Evolutionary conservation across 2,329 filamentous ascomycete genomes (phyloP), one percentile per base, ranked within the genome.

Genomic region (Epichloe amarillans): DNA sequence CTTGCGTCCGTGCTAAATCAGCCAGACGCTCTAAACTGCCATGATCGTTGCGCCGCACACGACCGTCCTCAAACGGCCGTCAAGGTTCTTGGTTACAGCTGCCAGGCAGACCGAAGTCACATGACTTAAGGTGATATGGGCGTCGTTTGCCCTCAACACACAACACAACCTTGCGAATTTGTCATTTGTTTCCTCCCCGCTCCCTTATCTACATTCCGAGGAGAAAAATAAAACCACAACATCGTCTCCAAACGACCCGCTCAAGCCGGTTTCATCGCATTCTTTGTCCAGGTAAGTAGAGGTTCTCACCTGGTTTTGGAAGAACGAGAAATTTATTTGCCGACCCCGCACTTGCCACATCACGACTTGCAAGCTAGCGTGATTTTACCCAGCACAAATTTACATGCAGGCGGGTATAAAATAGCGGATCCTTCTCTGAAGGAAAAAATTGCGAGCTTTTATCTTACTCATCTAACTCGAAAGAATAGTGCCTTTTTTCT

Each of bases 331-430:
- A 49, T 23, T 36, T 37, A 6, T 21, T 23, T 26, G 7, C 15
- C 19, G 33, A 49, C 47, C 47, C 47, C 40, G 47, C 47, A 49
- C 47, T 38, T 44, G 47, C 47, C 39, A 49, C 37, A 49, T 49
- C 47, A 49, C 38, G 47, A 41, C 38, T 49, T 35, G 12, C 8
- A n/a, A 17, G n/a, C 40, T 44, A 49, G 47, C 47, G 33, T 37
- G 47, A 44, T 44, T 49, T 38, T 26, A 26, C 40, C 47, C 47
- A 49, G 26, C 47, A 44, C 35, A 44, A 44, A 35, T 43, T 43
- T 17, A 33, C 36, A 19, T 38, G n/a, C 40, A 44, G 14, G 30
- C 40, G 39, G 41, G 40, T 37, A 49, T 44, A 49, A 49, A 49
- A 44, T 33, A 49, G 47, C 47, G 47, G 39, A 49, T 17, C 47